Base-by-base conservation (phyloP, 768 basidiomycete genomes). In the Boletus sp. region DNA sequence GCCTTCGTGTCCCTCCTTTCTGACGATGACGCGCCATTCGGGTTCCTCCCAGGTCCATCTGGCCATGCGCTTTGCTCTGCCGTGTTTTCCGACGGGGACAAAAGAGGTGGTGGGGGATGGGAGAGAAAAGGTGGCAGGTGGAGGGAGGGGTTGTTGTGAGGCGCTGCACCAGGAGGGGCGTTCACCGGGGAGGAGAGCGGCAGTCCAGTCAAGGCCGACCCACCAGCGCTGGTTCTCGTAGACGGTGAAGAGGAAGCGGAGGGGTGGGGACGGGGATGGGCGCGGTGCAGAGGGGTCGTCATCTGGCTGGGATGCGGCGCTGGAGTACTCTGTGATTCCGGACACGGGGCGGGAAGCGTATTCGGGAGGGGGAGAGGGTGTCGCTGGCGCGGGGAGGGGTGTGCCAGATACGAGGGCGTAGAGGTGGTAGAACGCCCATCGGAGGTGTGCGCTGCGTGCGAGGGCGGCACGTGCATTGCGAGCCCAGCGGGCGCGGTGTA, bases 181-280 rank as follows among this genome's bases (percentile, higher is more conserved):
- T 66, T 98, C 94, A 17, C 83, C 83, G 0, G 94, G 94, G 15
- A 97, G 82, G 8, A 98, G 81, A 1, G 94, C 93, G 4, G 91
- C 89, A 2, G 94, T 96, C 92, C 92, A 98, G 73, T 97, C 94
- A 44, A 98, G 82, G 12, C 90, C 94, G 83, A 98, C 85, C 94
- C 94, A 98, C 94, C 94, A 96, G 7, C 94, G 82, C 73, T 97
- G 94, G 72, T 96, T 96, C 72, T 97, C 94, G 67, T 92, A 87
- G 11, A 95, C 74, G n/a, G 88, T 92, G 67, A 95, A 95, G 47
- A 90, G 79, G 76, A 95, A 94, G 20, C 89, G 85, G 33, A 89
- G 72, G 17, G 70, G 66, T 0, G 71, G 62, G 1, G 65, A 72
- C 0, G 71, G 62, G 1, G 65, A 72, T 5, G 71, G 62, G 28